Evolutionary conservation across 2,329 filamentous ascomycete species (phyloP), one percentile per base, ranked within the genome.

Genomic region (Calycina herbarum): DNA sequence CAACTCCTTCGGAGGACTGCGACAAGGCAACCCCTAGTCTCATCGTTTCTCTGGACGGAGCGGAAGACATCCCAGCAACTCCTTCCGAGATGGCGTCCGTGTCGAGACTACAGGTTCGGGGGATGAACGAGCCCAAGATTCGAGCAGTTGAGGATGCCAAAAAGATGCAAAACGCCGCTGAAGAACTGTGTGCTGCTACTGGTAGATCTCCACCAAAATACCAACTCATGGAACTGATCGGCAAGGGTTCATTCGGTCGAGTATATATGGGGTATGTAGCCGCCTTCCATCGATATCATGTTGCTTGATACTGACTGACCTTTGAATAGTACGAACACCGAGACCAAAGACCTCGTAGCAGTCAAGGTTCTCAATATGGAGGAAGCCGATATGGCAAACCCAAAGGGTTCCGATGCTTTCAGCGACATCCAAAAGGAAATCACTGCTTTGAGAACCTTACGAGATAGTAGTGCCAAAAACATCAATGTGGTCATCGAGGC

Each of bases 341-440:
- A 62, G n/a, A 72, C 75, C 61, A 71, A 74, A 83, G 68, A 78
- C 2, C 68, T 91, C 27, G 89, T 93, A 29, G 90, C 90, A 20
- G 85, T 93, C 74, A 93, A 95, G 78, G 94, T 94, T 71, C 92
- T 94, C 73, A 90, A 94, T 75, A 91, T 94, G 58, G 92, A 95
- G 73, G 89, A 91, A 73, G 85, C 86, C 70, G 92, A 94, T 76
- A 86, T 83, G 0, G 78, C 86, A 58, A 85, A 90, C 71, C 86
- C 87, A 1, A 87, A 87, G 68, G 79, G 86, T 42, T 85, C 87
- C 57, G 86, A 89, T 76, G 88, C 88, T 0, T 90, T 89, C 74
- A 86, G 86, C 70, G 89, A 92, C 74, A 86, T 90, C 65, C 80
- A 89, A 71, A 89, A 89, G 73, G 87, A 90, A 77, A 85, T 90